Evolutionary conservation across 345 rosid species (phyloP).

Genomic region (Syzygium aqueum): DNA sequence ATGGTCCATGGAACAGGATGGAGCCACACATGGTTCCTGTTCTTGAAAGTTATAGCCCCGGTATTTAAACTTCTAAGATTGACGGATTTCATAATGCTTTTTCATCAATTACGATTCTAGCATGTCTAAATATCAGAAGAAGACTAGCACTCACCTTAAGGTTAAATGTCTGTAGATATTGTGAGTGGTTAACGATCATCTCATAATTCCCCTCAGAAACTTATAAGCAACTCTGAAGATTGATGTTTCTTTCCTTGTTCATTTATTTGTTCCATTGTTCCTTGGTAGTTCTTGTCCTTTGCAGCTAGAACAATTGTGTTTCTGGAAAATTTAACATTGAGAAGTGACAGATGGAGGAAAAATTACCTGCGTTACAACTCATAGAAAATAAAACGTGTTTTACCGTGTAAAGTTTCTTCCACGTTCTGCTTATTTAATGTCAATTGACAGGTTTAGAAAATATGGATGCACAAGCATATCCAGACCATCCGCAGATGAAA

Average conservation of each 20-base stretch:
- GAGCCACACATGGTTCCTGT: neutral
- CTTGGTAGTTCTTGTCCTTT: neutral
- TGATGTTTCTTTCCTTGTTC: neutral
- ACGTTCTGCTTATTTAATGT: neutral
- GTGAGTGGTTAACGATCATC: neutral
- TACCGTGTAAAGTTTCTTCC: neutral
- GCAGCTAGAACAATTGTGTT: neutral
- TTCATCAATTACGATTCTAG: neutral
- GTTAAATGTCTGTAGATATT: neutral
- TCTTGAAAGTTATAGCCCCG: neutral
- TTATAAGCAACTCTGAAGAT: neutral
- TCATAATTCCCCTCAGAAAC: neutral
- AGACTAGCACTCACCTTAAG: neutral
- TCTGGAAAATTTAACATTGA: neutral
- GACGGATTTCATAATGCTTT: neutral
- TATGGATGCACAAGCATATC: slow-evolving; percentile 11
- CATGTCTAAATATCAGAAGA: neutral
- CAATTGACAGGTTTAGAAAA: neutral
- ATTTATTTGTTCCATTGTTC: neutral
- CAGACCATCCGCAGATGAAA: slow-evolving; percentile 9
- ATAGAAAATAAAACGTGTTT: neutral
- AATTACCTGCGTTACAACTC: neutral
- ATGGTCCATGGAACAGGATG: neutral
- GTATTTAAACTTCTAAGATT: neutral
- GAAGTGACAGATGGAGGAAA: neutral